phyloP scores from a whole-genome alignment of 2,329 filamentous ascomycete genomes.

The Hymenoscyphus linearis region DNA sequence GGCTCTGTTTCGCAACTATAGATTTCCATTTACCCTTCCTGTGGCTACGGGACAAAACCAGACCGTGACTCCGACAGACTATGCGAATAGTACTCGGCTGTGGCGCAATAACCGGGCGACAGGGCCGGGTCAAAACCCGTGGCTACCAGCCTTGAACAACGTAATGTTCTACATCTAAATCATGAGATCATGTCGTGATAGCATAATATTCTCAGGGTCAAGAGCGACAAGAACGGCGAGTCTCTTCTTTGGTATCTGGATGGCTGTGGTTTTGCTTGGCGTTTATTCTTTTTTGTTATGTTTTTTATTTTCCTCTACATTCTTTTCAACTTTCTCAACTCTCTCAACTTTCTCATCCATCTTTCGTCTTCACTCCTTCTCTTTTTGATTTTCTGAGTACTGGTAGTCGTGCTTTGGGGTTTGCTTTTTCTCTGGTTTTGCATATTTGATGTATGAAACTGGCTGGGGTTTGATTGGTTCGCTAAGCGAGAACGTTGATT shows the following conservation, averaged over 20 bases:
- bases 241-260: background rate
- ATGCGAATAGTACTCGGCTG: background rate
- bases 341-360: background rate
- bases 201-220: background rate
- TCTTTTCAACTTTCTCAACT: background rate
- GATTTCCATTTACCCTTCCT: background rate
- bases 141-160: background rate
- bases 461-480: background rate
- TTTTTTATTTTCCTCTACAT: background rate
- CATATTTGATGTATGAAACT: background rate
- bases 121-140: background rate
- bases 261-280: background rate
- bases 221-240: background rate
- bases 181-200: background rate
- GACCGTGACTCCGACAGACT: background rate
- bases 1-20: background rate
- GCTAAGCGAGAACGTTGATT: background rate
- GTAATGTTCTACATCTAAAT: background rate
- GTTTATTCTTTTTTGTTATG: background rate
- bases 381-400: background rate
- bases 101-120: background rate
- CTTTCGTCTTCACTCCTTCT: background rate
- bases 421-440: background rate
- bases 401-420: background rate
- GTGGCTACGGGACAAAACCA: background rate